Conservation (phyloP, 805 yeast genomes). For the Lipomyces starkeyi region DNA sequence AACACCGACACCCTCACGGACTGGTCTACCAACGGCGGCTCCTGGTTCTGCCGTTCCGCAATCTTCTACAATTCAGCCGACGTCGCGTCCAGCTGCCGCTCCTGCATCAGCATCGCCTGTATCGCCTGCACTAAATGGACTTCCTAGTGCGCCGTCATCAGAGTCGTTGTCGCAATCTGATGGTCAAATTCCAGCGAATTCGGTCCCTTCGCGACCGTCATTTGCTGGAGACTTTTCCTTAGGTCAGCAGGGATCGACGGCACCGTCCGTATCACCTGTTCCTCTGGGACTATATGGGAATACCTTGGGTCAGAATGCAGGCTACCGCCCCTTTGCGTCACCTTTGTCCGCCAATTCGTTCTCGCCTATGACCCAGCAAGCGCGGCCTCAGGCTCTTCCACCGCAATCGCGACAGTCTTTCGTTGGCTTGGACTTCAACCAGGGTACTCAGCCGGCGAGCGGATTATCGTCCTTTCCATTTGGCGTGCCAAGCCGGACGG, state of each 20-base stretch:
- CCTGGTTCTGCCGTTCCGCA: conserved; percentile 5
- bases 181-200: neutral
- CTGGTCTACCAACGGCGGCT: neutral
- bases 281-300: conserved; percentile 7
- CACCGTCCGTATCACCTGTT: neutral
- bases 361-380: conserved; percentile 10
- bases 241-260: neutral
- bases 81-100: neutral
- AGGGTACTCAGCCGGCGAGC: neutral
- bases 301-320: conserved; percentile 9
- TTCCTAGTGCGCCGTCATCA: neutral
- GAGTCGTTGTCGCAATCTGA: conserved; percentile 8
- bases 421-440: conserved; percentile 17
- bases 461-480: conserved; percentile 20
- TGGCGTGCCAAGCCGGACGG: conserved; percentile 12
- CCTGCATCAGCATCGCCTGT: conserved; percentile 9
- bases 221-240: conserved; percentile 15
- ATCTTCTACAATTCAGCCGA: neutral
- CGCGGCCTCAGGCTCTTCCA: conserved; percentile 12
- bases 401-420: conserved; percentile 14
- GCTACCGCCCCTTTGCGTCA: conserved; percentile 24
- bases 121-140: conserved; percentile 7
- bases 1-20: neutral
- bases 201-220: conserved; percentile 4
- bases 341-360: conserved; percentile 22